These are phyloP conservation scores for Rhynchosporium secalis DNA, from an alignment of 2,329 filamentous ascomycete species.

Conservation along the genomic window DNA sequence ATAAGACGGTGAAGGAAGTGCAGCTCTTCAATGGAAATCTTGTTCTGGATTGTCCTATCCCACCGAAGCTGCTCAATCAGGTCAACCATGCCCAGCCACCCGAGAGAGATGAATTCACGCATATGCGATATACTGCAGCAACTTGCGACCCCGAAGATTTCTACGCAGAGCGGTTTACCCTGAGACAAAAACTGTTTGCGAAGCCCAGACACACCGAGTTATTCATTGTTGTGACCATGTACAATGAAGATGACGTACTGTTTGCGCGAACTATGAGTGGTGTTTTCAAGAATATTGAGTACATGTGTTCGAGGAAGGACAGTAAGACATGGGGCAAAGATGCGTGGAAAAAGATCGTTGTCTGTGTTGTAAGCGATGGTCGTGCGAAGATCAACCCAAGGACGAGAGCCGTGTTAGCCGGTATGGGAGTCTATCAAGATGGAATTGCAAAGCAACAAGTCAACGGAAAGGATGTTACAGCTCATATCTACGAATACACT, in stretches of 20 bases:
- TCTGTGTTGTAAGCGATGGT: slow-evolving; percentile 95
- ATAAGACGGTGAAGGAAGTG: slow-evolving; percentile 99
- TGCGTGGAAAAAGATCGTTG: slow-evolving; percentile 99
- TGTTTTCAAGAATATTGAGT: slow-evolving; percentile 98
- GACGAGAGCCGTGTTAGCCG: slow-evolving; percentile 85
- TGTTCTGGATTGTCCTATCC: slow-evolving; percentile 94
- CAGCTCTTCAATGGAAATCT: slow-evolving; percentile 94
- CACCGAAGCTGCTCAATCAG: slow-evolving; percentile 74
- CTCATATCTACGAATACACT: slow-evolving; percentile 96
- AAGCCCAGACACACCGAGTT: slow-evolving; percentile 91
- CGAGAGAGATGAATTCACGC: slow-evolving; percentile 84
- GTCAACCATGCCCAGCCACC: slow-evolving; percentile 49
- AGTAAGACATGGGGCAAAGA: slow-evolving; percentile 99
- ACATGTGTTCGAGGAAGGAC: slow-evolving; percentile 90
- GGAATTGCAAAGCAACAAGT: slow-evolving; percentile 98
- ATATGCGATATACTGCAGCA: slow-evolving; percentile 91
- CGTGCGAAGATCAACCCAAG: slow-evolving; percentile 95
- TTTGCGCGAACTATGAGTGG: slow-evolving; percentile 95
- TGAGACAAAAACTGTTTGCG: slow-evolving; percentile 88
- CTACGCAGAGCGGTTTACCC: slow-evolving; percentile 83
- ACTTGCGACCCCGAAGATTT: slow-evolving; percentile 92
- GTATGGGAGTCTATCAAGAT: slow-evolving; percentile 95
- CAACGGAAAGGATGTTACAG: slow-evolving; percentile 92
- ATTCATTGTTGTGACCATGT: slow-evolving; percentile 98
- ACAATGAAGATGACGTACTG: slow-evolving; percentile 96